Base-by-base conservation (phyloP, 2,329 filamentous ascomycete genomes). In the Cucurbitaria berberidis region DNA sequence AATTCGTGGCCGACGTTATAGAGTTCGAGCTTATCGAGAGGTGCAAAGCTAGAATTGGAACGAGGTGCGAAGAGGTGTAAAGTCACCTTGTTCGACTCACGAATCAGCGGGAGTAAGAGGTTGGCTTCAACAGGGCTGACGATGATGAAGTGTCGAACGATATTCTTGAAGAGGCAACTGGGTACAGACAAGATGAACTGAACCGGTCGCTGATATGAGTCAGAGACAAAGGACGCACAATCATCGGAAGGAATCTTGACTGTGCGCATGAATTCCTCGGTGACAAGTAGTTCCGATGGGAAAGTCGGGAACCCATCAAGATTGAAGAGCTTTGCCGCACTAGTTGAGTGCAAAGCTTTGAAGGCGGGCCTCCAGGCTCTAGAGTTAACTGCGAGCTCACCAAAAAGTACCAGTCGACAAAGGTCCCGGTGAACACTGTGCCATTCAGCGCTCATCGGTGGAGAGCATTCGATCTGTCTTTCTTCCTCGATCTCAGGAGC, bases 61-160 rank as follows among this genome's bases (percentile, higher is more conserved):
- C 81, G 76, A 1, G 84, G 77, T 1, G 80, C 62, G 53, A 86
- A 88, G 0, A 85, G 35, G 60, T 84, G 81, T 40, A 89, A 62
- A 0, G 69, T 66, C 0, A 81, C 78, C 3, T 57, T 39, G 0
- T 54, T 49, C 0, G 72, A 78, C 0, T 41, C 19, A 1, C 57
- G 47, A 2, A 89, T 79, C 0, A 34, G 5, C 0, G 74, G 59
- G 0, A 84, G 57, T 0, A 89, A 69, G 1, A 70, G 13, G 3
- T 89, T 77, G 0, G 84, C 87, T 59, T 90, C 88, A 24, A 72
- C 82, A 0, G 84, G 83, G 57, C 85, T 89, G 62, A 89, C 77
- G 19, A 89, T 70, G 0, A 89, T n/a, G n/a, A n/a, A n/a, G n/a
- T n/a, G n/a, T n/a, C n/a, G n/a, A n/a, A n/a, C 54, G n/a, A 85